Evolutionary conservation across 2,329 filamentous ascomycete genomes (phyloP).

Genomic region (Nigrospora oryzae): DNA sequence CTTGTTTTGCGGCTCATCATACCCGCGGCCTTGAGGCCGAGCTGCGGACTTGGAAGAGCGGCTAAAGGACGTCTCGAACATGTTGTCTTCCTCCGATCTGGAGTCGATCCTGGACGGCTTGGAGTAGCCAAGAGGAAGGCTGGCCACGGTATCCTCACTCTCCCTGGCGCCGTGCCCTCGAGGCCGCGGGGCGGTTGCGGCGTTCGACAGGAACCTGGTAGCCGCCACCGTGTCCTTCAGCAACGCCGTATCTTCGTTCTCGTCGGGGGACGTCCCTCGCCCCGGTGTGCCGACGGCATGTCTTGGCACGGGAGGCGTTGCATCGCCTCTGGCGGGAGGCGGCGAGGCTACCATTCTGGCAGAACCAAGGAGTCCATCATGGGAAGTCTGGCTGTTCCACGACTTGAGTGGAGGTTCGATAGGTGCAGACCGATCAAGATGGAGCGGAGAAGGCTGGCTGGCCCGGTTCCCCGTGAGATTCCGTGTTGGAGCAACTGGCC

Average conservation of each 20-base stretch:
- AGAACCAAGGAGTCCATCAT: constrained; percentile 36
- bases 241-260: constrained; percentile 46
- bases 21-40: constrained; percentile 17
- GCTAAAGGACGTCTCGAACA: constrained; percentile 41
- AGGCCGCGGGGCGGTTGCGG: constrained; percentile 10
- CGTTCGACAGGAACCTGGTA: constrained; percentile 32
- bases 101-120: constrained; percentile 20
- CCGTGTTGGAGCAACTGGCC: constrained; percentile 25
- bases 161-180: constrained; percentile 22
- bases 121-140: constrained; percentile 19
- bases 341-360: constrained; percentile 21
- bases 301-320: constrained; percentile 18
- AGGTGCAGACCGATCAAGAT: constrained; percentile 33
- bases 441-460: constrained; percentile 36
- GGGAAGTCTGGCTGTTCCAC: constrained; percentile 42
- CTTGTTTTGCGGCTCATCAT: constrained; percentile 49
- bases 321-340: constrained; percentile 22
- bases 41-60: constrained; percentile 28
- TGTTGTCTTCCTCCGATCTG: constrained; percentile 40
- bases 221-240: constrained; percentile 43
- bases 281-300: constrained; percentile 8
- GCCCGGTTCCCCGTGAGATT: constrained; percentile 37
- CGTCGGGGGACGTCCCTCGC: constrained; percentile 17
- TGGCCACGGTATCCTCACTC: constrained; percentile 28
- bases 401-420: constrained; percentile 41